Percentiles rank a stretch among this genome's conserved stretches.
These are phyloP conservation scores for Paramecium bursaria DNA, from an alignment of 73 alveolate genomes.

Conservation along the genomic window DNA sequence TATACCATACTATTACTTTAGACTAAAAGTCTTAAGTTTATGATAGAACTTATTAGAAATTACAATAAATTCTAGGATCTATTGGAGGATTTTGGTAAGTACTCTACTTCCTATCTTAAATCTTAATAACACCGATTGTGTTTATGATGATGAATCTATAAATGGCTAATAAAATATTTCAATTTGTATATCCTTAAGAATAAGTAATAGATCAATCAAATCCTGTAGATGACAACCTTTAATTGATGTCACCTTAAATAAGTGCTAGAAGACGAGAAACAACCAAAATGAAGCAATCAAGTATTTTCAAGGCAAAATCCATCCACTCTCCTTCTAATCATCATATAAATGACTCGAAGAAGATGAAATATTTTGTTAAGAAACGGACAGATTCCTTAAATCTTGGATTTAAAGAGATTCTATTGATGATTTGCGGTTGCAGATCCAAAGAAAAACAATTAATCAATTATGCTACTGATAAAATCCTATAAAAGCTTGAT, in stretches of 20 bases:
- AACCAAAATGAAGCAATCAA: constrained; percentile 4
- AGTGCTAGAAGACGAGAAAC: neutral
- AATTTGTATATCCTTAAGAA: neutral
- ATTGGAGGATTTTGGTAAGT: constrained; percentile 46
- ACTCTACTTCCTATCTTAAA: neutral
- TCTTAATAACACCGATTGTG: too few species aligned
- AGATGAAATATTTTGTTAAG: constrained; percentile 8
- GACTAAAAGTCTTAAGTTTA: constrained; percentile 1
- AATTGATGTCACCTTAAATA: neutral
- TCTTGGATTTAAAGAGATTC: neutral
- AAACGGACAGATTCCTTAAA: neutral
- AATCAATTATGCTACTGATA: constrained; percentile 2
- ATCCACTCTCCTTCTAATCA: too few species aligned
- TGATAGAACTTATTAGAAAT: constrained; percentile 4
- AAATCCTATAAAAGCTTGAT: neutral
- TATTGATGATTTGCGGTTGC: neutral
- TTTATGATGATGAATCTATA: neutral
- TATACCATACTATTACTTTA: neutral
- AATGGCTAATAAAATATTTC: constrained; percentile 32
- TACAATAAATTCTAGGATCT: constrained; percentile 12
- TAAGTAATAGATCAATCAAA: neutral
- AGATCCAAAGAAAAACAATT: neutral
- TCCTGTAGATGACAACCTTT: neutral
- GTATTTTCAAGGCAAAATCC: too few species aligned
- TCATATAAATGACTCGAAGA: neutral